Percentiles rank a stretch among this genome's conserved stretches.
Evolutionary conservation across 371 early-diverging fungal species (phyloP).

Genomic region (Circinella minor): DNA sequence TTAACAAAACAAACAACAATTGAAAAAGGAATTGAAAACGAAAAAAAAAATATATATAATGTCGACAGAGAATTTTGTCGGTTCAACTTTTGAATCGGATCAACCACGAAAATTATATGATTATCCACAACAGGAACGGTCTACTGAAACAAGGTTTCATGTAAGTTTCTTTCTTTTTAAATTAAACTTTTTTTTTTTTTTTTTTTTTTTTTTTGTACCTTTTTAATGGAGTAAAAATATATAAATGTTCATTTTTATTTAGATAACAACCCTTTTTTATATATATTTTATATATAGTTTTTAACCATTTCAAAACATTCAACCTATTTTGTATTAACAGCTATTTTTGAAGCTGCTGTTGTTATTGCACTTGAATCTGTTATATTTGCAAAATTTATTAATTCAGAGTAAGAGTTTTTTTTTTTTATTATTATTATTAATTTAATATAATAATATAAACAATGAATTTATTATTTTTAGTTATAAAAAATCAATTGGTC

Average conservation of each 20-base stretch:
- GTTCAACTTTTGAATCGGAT: constrained; percentile 13
- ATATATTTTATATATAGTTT: background rate
- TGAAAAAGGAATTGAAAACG: background rate
- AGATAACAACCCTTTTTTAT: too few species aligned
- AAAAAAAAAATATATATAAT: background rate
- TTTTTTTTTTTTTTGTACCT: too few species aligned
- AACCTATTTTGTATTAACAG: constrained; percentile 43
- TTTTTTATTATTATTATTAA: too few species aligned
- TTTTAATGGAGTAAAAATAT: too few species aligned
- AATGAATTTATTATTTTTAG: constrained; percentile 13
- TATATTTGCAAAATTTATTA: constrained; percentile 62
- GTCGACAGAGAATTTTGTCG: constrained; percentile 19
- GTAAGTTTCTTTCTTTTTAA: background rate
- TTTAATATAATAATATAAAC: too few species aligned
- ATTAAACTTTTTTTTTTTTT: too few species aligned
- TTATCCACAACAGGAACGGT: background rate
- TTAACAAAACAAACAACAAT: background rate
- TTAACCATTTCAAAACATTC: constrained; percentile 41
- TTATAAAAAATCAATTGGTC: constrained; percentile 26
- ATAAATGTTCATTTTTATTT: too few species aligned
- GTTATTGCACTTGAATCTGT: constrained; percentile 72
- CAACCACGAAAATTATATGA: constrained; percentile 13
- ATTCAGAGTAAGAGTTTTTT: constrained; percentile 16
- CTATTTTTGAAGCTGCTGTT: constrained; percentile 68
- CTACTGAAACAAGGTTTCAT: constrained; percentile 8